Evolutionary conservation across 495 filamentous ascomycete species (phyloP).

Genomic region (Emericellopsis terricola): DNA sequence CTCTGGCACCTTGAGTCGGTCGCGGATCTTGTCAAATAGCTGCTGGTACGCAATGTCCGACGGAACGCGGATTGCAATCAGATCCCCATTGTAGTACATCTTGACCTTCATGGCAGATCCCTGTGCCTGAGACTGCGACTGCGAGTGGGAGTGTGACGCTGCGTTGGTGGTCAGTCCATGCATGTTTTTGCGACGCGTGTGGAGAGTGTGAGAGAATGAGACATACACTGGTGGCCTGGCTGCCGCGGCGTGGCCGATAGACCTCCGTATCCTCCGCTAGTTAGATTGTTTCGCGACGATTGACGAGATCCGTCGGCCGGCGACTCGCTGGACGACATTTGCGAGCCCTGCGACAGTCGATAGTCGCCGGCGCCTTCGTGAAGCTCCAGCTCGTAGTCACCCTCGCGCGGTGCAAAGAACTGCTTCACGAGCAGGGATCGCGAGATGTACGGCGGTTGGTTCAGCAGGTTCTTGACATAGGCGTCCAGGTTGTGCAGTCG

Average conservation of each 20-base stretch:
- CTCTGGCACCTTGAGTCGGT: constrained; percentile 49
- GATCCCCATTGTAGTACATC: constrained; percentile 76
- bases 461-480: constrained; percentile 81
- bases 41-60: constrained; percentile 58
- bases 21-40: constrained; percentile 63
- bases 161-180: too few relatives aligned
- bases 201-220: too few relatives aligned
- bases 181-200: too few relatives aligned
- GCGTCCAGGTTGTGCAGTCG: constrained; percentile 80
- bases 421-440: constrained; percentile 66
- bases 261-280: constrained; percentile 35
- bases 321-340: constrained; percentile 46
- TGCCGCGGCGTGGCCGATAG: constrained; percentile 38
- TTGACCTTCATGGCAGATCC: constrained; percentile 62
- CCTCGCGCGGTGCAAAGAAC: constrained; percentile 76
- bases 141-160: constrained; percentile 5
- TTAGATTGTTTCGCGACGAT: constrained; percentile 56
- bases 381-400: constrained; percentile 82
- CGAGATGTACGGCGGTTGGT: constrained; percentile 68
- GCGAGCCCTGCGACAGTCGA: constrained; percentile 50
- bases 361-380: constrained; percentile 46
- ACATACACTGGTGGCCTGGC: constrained; percentile 45
- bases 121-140: constrained; percentile 3
- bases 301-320: constrained; percentile 44
- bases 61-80: constrained; percentile 80